These are phyloP conservation scores for Xylaria grammica DNA, from an alignment of 495 filamentous ascomycete genomes.

Conservation along the genomic window DNA sequence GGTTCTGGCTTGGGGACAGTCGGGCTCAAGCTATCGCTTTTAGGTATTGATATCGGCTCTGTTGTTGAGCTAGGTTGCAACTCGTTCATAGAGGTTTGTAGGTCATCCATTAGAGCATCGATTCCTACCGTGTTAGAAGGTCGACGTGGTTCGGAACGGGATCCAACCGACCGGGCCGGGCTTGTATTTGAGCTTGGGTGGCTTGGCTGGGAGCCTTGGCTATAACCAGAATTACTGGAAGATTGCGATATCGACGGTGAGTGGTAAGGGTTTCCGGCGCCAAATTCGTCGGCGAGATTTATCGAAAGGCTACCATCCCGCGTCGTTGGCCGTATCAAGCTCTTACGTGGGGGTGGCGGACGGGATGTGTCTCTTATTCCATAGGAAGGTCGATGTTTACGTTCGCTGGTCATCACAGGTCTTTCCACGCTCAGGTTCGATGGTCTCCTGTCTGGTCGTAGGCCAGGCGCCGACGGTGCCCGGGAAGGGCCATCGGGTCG, in stretches of 20 bases:
- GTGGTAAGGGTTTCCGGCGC: constrained; percentile 63
- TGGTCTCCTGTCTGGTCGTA: constrained; percentile 42
- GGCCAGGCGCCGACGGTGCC: constrained; percentile 52
- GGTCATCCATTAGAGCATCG: constrained; percentile 58
- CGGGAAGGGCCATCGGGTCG: constrained; percentile 42
- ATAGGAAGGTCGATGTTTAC: constrained; percentile 49
- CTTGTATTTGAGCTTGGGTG: constrained; percentile 77
- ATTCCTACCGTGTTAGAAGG: constrained; percentile 45
- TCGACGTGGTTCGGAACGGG: constrained; percentile 41
- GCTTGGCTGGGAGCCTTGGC: constrained; percentile 55
- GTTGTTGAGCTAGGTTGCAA: constrained; percentile 29
- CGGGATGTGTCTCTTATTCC: constrained; percentile 53
- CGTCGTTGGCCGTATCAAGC: constrained; percentile 46
- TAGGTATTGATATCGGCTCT: constrained; percentile 27
- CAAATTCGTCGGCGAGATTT: constrained; percentile 58
- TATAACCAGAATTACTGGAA: constrained; percentile 71
- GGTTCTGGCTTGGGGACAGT: constrained; percentile 30
- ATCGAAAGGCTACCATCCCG: constrained; percentile 37
- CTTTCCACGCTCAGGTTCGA: constrained; percentile 32
- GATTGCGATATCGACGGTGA: constrained; percentile 68
- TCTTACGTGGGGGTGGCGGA: constrained; percentile 54
- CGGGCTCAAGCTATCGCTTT: constrained; percentile 21
- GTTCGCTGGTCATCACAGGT: constrained; percentile 34
- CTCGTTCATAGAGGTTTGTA: constrained; percentile 56
- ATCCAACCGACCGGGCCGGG: constrained; percentile 53